A percentile compares a stretch with the other conserved stretches of the same genome.
Conservation (phyloP, 163 green algal genomes). For the Chloromonas sp. region DNA sequence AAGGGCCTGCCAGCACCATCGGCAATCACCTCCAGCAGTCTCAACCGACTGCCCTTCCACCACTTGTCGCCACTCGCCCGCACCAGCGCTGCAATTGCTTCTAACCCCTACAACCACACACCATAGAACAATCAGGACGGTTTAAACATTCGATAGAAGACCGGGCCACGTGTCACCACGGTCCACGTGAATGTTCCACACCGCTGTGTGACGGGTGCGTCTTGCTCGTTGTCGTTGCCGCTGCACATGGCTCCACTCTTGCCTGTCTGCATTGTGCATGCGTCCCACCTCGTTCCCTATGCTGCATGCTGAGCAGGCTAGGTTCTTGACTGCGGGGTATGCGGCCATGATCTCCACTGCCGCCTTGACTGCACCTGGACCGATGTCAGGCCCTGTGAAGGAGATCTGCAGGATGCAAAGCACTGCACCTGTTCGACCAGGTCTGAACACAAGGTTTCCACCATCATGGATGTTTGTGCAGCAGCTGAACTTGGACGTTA, state of each 20-base stretch:
- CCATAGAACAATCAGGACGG: too few relatives aligned
- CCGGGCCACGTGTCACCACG: background rate
- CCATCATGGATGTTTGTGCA: too few relatives aligned
- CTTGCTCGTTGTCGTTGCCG: too few relatives aligned
- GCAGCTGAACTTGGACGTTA: background rate
- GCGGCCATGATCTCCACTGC: slow-evolving; percentile 15
- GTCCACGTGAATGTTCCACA: background rate
- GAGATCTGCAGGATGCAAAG: background rate
- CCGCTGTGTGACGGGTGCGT: too few relatives aligned
- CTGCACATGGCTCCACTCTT: too few relatives aligned
- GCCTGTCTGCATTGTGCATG: background rate
- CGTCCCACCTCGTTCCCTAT: slow-evolving; percentile 19
- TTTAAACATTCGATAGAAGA: too few relatives aligned
- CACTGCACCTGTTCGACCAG: too few relatives aligned
- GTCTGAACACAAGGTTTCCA: too few relatives aligned
- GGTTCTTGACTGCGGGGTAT: slow-evolving; percentile 22
- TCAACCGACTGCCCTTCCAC: slow-evolving; percentile 23
- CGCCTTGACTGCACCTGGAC: background rate
- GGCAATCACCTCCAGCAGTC: slow-evolving; percentile 24
- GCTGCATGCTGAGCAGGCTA: slow-evolving; percentile 25
- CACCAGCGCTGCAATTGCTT: slow-evolving; percentile 22
- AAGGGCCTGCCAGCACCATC: slow-evolving; percentile 14
- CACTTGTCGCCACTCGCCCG: slow-evolving; percentile 7
- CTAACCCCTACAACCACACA: slow-evolving; percentile 13
- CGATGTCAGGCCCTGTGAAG: slow-evolving; percentile 3